Evolutionary conservation across 331 rosid species (phyloP), one percentile per base, ranked within the genome.

Genomic region (Stylosanthes scabra): DNA sequence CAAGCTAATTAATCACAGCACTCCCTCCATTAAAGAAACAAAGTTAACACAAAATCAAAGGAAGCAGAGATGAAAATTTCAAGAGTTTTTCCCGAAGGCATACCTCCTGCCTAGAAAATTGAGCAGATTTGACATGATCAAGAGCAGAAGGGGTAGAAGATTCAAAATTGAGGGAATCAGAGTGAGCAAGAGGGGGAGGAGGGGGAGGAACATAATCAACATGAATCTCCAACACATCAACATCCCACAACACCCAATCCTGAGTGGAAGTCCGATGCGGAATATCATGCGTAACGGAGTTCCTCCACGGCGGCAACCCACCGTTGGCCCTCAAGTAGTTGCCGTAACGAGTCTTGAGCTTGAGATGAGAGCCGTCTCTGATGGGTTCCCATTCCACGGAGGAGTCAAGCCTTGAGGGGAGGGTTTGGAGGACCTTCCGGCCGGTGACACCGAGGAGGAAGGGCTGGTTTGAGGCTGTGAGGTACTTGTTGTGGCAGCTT

Each of bases 231-330:
- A 85, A n/a, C 15, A 88, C 70, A 78, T 87, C 89, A 47, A 88
- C 85, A 72, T 80, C 82, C 92, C 89, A 88, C 10, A 85, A 34
- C 62, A 88, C 67, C 92, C 89, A 85, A 72, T 88, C 92, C 74
- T 85, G 92, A 8, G 89, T 85, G 4, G 80, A 45, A 2, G 81
- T 80, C 65, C 92, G 66, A 59, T 85, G 89, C 0, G 91, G 91
- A 13, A 82, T 71, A 72, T 87, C 91, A 40, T 87, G 91, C 0
- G 91, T 87, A 12, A 87, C 79, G 0, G 89, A 84, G 73, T n/a
- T n/a, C n/a, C n/a, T n/a, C n/a, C n/a, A n/a, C n/a, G n/a, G n/a
- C n/a, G n/a, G n/a, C n/a, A n/a, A n/a, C n/a, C n/a, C n/a, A n/a
- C 91, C 91, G 52, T 84, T 87, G 6, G 87, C 91, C 9, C 91